Conservation (phyloP, 495 filamentous ascomycete species). For the Chaetomium tenue region DNA sequence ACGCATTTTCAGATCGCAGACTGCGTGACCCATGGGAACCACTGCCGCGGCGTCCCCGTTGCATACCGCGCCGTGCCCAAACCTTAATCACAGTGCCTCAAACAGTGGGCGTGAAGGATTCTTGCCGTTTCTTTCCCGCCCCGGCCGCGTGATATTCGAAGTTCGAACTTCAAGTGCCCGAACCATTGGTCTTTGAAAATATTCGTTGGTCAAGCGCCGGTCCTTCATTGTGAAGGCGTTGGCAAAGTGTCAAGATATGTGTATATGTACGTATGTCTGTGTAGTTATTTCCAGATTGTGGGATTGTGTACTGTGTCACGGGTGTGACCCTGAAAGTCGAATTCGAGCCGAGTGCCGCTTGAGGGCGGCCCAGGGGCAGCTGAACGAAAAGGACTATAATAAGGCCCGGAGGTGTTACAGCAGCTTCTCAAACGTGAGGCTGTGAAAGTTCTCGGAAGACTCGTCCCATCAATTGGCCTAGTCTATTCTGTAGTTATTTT, state of each 20-base stretch:
- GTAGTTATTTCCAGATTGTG: too few relatives aligned
- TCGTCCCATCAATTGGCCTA: not conserved
- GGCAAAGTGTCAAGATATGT: too few relatives aligned
- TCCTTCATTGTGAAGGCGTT: too few relatives aligned
- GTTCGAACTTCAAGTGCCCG: too few relatives aligned
- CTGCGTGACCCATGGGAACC: not conserved
- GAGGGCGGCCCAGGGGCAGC: too few relatives aligned
- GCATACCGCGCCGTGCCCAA: not conserved
- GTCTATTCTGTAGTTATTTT: not conserved
- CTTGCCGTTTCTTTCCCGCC: too few relatives aligned
- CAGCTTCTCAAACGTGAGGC: not conserved
- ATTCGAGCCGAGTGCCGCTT: not conserved
- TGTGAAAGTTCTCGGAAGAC: not conserved
- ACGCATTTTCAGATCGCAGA: not conserved
- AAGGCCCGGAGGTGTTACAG: not conserved
- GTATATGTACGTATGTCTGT: too few relatives aligned
- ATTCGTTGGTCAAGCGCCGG: too few relatives aligned
- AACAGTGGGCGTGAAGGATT: not conserved
- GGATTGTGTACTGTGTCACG: too few relatives aligned
- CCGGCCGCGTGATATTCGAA: too few relatives aligned
- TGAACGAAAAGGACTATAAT: not conserved
- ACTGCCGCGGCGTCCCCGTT: not conserved
- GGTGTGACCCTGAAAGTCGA: not conserved
- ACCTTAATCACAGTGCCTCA: conserved; percentile 1
- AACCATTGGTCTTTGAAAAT: too few relatives aligned